These are phyloP conservation scores for Stromatinia cepivora DNA, from an alignment of 2,329 filamentous ascomycete species.

Conservation along the genomic window DNA sequence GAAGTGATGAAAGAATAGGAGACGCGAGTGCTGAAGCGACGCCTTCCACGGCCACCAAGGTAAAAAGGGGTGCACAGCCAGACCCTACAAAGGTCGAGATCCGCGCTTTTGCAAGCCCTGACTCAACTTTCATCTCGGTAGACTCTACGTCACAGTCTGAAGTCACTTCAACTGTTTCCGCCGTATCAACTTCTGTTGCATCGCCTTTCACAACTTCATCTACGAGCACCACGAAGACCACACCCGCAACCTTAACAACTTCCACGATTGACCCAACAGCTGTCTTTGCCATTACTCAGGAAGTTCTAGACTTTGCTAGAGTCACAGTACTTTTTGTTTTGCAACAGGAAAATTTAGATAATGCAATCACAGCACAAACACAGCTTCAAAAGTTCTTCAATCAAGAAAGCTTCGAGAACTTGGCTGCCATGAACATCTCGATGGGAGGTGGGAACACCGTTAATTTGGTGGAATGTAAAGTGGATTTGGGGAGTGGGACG, in stretches of 20 bases:
- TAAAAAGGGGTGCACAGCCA: background rate
- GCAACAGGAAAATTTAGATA: slow-evolving; percentile 53
- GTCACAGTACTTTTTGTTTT: slow-evolving; percentile 62
- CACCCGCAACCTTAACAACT: slow-evolving; percentile 24
- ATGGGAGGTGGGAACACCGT: slow-evolving; percentile 34
- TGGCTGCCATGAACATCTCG: slow-evolving; percentile 35
- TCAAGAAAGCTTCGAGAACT: slow-evolving; percentile 11
- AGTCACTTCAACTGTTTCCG: background rate
- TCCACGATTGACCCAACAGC: slow-evolving; percentile 28
- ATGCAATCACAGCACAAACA: slow-evolving; percentile 56
- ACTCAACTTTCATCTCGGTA: slow-evolving; percentile 22
- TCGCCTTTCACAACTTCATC: slow-evolving; percentile 26
- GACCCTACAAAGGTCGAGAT: background rate
- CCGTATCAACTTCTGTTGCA: slow-evolving; percentile 13
- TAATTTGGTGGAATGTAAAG: slow-evolving; percentile 30
- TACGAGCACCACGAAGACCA: slow-evolving; percentile 22
- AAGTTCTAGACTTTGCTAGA: slow-evolving; percentile 63
- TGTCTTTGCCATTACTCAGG: slow-evolving; percentile 53
- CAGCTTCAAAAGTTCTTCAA: slow-evolving; percentile 57
- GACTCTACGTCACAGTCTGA: slow-evolving; percentile 12
- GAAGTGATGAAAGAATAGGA: slow-evolving; percentile 40
- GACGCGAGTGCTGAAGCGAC: slow-evolving; percentile 28
- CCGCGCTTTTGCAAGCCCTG: slow-evolving; percentile 10
- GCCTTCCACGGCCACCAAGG: background rate
- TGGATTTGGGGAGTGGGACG: slow-evolving; percentile 16